These are phyloP conservation scores for Trichoderma cornu-damae DNA, from an alignment of 2,329 filamentous ascomycete genomes.

Conservation along the genomic window DNA sequence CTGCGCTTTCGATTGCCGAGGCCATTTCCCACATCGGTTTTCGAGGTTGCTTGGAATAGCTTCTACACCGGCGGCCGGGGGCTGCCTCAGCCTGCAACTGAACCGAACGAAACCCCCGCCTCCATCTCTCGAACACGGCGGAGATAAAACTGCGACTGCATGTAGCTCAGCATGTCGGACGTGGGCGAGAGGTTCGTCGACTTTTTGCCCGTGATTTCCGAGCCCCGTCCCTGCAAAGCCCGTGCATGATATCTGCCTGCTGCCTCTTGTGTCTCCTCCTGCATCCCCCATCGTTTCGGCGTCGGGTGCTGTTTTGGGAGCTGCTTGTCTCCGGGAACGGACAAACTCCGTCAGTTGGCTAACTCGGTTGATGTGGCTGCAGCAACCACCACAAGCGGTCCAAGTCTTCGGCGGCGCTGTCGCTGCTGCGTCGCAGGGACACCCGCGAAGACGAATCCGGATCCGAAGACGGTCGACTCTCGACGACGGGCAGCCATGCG, in stretches of 20 bases:
- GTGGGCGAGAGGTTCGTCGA: constrained; percentile 28
- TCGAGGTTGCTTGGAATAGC: not conserved
- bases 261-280: not conserved
- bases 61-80: constrained; percentile 3
- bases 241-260: not conserved
- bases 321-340: not conserved
- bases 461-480: constrained; percentile 45
- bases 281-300: not conserved
- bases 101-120: not conserved
- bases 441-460: constrained; percentile 49
- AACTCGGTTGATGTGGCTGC: constrained; percentile 4
- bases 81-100: constrained; percentile 7
- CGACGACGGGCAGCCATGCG: constrained; percentile 29
- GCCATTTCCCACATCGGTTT: not conserved
- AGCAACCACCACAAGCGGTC: constrained; percentile 45
- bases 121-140: not conserved
- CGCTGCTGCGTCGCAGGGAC: constrained; percentile 51
- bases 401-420: constrained; percentile 48
- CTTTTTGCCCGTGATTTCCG: not conserved
- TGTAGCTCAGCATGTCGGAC: constrained; percentile 29
- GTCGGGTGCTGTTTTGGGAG: not conserved
- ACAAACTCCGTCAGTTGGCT: not conserved
- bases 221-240: not conserved
- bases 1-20: not conserved
- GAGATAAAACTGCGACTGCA: constrained; percentile 1